These are phyloP conservation scores for Aureobasidium uvarum DNA, from an alignment of 2,329 filamentous ascomycete species.

Conservation along the genomic window DNA sequence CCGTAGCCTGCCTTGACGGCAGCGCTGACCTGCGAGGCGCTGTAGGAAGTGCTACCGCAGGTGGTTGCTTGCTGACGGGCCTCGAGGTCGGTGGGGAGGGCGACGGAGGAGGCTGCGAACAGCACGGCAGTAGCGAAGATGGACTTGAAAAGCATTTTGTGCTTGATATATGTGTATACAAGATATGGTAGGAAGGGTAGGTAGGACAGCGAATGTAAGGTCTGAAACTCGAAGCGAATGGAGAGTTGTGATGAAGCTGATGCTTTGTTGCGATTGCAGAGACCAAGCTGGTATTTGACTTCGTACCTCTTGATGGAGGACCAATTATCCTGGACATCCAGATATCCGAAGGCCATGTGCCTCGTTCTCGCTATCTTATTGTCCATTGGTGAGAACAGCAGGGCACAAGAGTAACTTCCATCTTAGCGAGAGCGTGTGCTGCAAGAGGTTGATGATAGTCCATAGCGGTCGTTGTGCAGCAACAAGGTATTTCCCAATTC, in stretches of 20 bases:
- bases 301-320: background rate
- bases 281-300: conserved; percentile 16
- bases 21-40: conserved; percentile 48
- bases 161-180: background rate
- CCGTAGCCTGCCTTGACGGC: conserved; percentile 55
- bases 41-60: conserved; percentile 57
- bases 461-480: background rate
- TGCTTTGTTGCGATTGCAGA: background rate
- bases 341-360: background rate
- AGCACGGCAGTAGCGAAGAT: conserved; percentile 33
- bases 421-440: conserved; percentile 11
- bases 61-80: conserved; percentile 50
- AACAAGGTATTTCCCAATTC: background rate
- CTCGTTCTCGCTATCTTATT: conserved; percentile 13
- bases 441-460: conserved; percentile 1
- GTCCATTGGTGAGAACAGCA: background rate
- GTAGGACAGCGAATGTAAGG: background rate
- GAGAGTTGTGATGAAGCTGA: background rate
- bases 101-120: conserved; percentile 35
- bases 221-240: background rate
- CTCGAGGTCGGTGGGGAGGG: conserved; percentile 31
- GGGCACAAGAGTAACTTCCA: conserved; percentile 6
- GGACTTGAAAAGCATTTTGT: conserved; percentile 35
- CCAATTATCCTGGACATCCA: background rate
- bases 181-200: background rate